Conservation (phyloP, 805 yeast genomes). For the Candida saitoana region DNA sequence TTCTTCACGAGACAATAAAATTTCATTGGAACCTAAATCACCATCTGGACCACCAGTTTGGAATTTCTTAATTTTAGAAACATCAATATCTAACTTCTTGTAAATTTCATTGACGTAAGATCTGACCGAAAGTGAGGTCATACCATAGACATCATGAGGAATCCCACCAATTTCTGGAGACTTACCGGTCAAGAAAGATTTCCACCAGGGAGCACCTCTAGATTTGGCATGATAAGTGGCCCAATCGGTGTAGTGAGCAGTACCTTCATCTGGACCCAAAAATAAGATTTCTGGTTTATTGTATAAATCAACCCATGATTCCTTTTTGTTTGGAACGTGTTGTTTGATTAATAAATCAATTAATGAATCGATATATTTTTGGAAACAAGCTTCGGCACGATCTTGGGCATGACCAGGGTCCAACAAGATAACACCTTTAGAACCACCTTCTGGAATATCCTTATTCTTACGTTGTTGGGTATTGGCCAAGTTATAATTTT, state of each 20-base stretch:
- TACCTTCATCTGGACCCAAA: slow-evolving; percentile 99
- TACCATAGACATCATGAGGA: slow-evolving; percentile 97
- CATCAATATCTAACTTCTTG: slow-evolving; percentile 65
- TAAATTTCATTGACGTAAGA: slow-evolving; percentile 86
- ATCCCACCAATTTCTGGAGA: slow-evolving; percentile 91
- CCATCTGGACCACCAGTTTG: slow-evolving; percentile 99
- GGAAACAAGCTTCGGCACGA: slow-evolving; percentile 78
- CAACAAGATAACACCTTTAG: slow-evolving; percentile 91
- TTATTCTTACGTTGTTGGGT: slow-evolving; percentile 97
- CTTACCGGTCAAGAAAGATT: slow-evolving; percentile 96
- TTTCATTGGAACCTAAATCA: slow-evolving; percentile 94
- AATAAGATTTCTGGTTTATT: slow-evolving; percentile 84
- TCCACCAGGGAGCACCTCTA: slow-evolving; percentile 98
- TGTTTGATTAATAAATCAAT: slow-evolving; percentile 74
- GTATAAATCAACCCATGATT: slow-evolving; percentile 78
- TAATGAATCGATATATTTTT: slow-evolving; percentile 87
- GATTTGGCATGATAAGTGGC: slow-evolving; percentile 89
- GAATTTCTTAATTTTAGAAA: slow-evolving; percentile 61
- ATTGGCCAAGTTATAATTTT: slow-evolving; percentile 90
- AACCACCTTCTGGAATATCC: slow-evolving; percentile 99
- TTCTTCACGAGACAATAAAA: slow-evolving; percentile 78
- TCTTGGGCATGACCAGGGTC: slow-evolving; percentile 75
- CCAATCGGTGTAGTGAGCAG: slow-evolving; percentile 95
- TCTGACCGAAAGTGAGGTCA: slow-evolving; percentile 93
- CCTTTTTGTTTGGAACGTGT: slow-evolving; percentile 70